Base-by-base conservation (phyloP, 805 yeast species). In the Komagataella mondaviorum region DNA sequence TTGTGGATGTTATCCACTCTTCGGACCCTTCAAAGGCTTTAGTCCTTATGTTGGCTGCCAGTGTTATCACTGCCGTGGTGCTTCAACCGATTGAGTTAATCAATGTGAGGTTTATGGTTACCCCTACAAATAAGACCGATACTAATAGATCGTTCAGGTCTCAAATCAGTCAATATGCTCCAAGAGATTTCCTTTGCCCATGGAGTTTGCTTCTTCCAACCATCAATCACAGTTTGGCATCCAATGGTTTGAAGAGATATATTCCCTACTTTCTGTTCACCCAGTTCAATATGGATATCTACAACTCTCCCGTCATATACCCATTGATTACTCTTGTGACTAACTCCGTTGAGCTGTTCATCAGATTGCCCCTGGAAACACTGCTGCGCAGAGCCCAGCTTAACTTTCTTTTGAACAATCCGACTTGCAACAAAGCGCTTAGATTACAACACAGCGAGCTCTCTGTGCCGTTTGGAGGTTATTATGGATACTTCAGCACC, bases 321-420 rank as follows among this genome's bases (percentile, higher is more conserved):
- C 80, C 82, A 23, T 55, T 82, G 6, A 71, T 78, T 30, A 78
- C 80, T 50, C 71, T 91, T 52, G 53, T 75, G 1, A 72, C 86
- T n/a, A 78, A 85, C 50, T 67, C 84, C 18, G 52, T 79, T 48
- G 95, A 88, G 57, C 71, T 91, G 45, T 78, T 84, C 54, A 72
- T 89, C 52, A 83, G 81, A 61, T 71, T 93, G 55, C 99, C 99
- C 2, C 75, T 89, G 50, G 99, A 91, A 60, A 89, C 95, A 12
- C 64, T 91, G 46, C 74, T 88, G 53, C 73, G 95, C 54, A 80
- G 96, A 56, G 89, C 91, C 14, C 97, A 91, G 63, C 78, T 88
- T 7, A 71, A 79, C 51, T 81, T 78, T 60, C 71, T 88, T 54
- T 57, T 84, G 20, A 62, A 65, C 49, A 56, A 56, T 45, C 59